phyloP scores from a whole-genome alignment of 352 stramenopile species.

The Phytophthora capsici region DNA sequence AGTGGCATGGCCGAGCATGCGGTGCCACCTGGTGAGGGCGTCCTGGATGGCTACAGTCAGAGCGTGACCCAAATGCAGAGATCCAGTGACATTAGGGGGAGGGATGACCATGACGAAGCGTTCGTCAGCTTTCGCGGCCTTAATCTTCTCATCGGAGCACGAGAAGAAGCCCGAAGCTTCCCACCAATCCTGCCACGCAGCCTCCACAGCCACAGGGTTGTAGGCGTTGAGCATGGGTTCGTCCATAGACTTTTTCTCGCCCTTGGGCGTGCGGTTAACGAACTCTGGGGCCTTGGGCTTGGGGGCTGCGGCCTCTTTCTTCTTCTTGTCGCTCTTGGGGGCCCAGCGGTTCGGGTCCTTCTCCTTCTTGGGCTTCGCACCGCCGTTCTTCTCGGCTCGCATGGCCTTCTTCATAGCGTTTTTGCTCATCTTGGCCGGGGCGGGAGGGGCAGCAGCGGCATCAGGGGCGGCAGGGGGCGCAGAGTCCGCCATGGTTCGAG shows the following conservation, averaged over 20 bases:
- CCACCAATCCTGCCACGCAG: constrained; percentile 99
- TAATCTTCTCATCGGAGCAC: constrained; percentile 89
- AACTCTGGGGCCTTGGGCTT: constrained; percentile 58
- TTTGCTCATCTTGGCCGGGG: constrained; percentile 92
- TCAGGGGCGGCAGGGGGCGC: constrained; percentile 2
- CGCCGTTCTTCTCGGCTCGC: constrained; percentile 83
- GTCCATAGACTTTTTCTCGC: constrained; percentile 94
- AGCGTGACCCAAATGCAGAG: constrained; percentile 98
- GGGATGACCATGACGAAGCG: constrained; percentile 98
- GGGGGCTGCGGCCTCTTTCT: constrained; percentile 65
- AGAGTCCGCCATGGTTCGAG: constrained; percentile 24
- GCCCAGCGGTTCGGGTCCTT: constrained; percentile 94
- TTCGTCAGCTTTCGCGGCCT: constrained; percentile 78
- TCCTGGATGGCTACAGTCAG: constrained; percentile 99
- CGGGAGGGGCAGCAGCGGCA: constrained; percentile 16
- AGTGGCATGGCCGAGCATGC: constrained; percentile 98
- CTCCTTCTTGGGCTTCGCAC: constrained; percentile 93
- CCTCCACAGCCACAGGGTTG: constrained; percentile 96
- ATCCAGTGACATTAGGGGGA: constrained; percentile 86
- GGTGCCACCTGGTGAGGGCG: constrained; percentile 97
- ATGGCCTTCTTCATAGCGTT: constrained; percentile 96
- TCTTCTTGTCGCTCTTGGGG: constrained; percentile 89
- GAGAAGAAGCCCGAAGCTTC: constrained; percentile 96
- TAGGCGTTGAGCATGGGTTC: constrained; percentile 94
- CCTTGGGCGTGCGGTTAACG: constrained; percentile 94